Evolutionary conservation across 768 basidiomycete genomes (phyloP).

Genomic region (Suillus fuscotomentosus): DNA sequence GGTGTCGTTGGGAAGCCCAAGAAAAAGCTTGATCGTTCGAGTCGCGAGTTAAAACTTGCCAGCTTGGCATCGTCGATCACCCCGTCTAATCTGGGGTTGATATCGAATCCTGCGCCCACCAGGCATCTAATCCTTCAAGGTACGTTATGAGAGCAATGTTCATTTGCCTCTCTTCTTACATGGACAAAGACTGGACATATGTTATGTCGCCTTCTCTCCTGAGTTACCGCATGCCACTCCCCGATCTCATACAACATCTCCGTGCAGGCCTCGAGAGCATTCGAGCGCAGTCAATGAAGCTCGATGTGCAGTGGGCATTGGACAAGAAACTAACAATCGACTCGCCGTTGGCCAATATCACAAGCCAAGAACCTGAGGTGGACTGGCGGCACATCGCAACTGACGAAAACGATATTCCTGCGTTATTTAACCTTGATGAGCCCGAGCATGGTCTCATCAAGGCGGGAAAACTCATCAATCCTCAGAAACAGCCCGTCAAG

Average conservation of each 20-base stretch:
- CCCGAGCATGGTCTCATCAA: neutral
- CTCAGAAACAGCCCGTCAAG: neutral
- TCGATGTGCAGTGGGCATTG: neutral
- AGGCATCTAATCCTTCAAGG: constrained; percentile 18
- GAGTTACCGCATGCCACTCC: constrained; percentile 24
- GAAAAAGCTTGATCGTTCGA: neutral
- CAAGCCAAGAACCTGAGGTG: neutral
- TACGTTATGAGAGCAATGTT: neutral
- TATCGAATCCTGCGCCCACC: neutral
- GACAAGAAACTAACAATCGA: neutral
- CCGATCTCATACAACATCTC: constrained; percentile 20
- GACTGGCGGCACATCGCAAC: neutral
- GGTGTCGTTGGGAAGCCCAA: neutral
- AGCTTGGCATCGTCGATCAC: neutral
- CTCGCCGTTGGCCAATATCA: neutral
- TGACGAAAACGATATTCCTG: neutral
- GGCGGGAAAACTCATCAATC: neutral
- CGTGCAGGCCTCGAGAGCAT: constrained; percentile 20
- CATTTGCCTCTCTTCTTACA: neutral
- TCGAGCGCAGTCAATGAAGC: constrained; percentile 4
- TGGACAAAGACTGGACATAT: constrained; percentile 26
- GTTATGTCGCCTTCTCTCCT: constrained; percentile 22
- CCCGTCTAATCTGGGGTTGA: neutral
- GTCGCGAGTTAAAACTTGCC: neutral
- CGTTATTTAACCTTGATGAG: neutral